These are phyloP conservation scores for Alternaria sp. DNA, from an alignment of 2,329 filamentous ascomycete genomes.

Conservation along the genomic window DNA sequence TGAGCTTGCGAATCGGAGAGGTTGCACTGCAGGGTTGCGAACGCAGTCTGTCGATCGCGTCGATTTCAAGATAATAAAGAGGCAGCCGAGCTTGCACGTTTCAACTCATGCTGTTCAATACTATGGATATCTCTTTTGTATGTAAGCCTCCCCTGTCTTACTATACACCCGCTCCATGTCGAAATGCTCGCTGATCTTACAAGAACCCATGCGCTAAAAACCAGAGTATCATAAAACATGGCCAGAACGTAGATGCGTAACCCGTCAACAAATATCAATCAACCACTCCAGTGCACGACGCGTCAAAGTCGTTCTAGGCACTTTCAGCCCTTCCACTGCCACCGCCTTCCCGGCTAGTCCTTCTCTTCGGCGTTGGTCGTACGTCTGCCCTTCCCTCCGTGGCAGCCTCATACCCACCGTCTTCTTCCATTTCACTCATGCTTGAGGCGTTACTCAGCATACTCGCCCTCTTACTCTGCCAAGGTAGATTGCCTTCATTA, in stretches of 20 bases:
- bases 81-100: neutral
- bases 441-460: constrained; percentile 40
- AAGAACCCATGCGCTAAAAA: neutral
- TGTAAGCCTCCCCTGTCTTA: neutral
- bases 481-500: constrained; percentile 28
- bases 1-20: too few relatives aligned
- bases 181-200: neutral
- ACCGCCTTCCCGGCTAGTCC: constrained; percentile 16
- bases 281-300: neutral
- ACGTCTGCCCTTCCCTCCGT: neutral
- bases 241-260: constrained; percentile 3
- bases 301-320: constrained; percentile 20
- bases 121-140: neutral
- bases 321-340: constrained; percentile 22
- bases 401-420: constrained; percentile 17
- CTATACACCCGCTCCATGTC: neutral
- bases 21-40: neutral
- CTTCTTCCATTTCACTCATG: constrained; percentile 17
- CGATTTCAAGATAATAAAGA: neutral
- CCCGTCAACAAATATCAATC: neutral
- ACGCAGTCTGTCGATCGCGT: neutral
- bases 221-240: neutral
- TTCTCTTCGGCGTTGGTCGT: constrained; percentile 2
- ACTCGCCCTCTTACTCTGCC: constrained; percentile 43
- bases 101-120: neutral